Conservation (phyloP, 2,329 filamentous ascomycete genomes). For the Chrysoporthe puriensis region DNA sequence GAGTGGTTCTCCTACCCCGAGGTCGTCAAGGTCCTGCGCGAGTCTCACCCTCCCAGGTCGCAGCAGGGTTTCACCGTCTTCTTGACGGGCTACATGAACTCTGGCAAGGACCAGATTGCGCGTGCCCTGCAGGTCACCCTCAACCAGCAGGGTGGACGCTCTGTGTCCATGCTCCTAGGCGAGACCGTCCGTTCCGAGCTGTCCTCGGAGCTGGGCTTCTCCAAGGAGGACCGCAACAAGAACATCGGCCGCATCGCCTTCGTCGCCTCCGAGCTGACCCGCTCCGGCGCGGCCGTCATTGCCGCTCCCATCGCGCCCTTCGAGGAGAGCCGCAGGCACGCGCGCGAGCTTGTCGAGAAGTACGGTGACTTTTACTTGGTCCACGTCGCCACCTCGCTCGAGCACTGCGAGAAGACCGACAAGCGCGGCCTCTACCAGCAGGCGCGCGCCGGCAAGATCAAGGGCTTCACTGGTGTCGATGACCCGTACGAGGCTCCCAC, state of each 20-base stretch:
- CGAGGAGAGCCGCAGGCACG: conserved; percentile 74
- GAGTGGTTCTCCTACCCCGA: conserved; percentile 99
- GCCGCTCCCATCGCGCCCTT: conserved; percentile 96
- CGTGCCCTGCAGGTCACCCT: conserved; percentile 95
- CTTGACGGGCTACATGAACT: conserved; percentile 95
- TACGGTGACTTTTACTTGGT: conserved; percentile 92
- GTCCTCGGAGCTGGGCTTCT: conserved; percentile 94
- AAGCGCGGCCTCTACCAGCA: conserved; percentile 86
- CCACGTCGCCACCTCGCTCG: conserved; percentile 90
- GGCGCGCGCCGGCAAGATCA: conserved; percentile 87
- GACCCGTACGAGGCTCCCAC: conserved; percentile 89
- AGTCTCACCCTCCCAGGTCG: conserved; percentile 90
- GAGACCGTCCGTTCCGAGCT: conserved; percentile 95
- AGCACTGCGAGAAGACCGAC: conserved; percentile 94
- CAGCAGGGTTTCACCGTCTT: conserved; percentile 98
- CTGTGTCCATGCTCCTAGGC: conserved; percentile 90
- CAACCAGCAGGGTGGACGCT: conserved; percentile 95
- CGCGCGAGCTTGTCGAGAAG: conserved; percentile 84
- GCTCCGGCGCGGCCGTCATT: conserved; percentile 91
- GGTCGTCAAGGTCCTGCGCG: conserved; percentile 92
- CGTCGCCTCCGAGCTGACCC: conserved; percentile 91
- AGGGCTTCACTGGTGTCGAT: conserved; percentile 97
- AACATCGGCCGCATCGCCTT: conserved; percentile 98
- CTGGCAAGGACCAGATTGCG: conserved; percentile 94
- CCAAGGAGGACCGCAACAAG: conserved; percentile 84